A percentile compares a stretch with the other conserved stretches of the same genome.
These are phyloP conservation scores for Populus tremula DNA, from an alignment of 345 rosid species.

Conservation along the genomic window DNA sequence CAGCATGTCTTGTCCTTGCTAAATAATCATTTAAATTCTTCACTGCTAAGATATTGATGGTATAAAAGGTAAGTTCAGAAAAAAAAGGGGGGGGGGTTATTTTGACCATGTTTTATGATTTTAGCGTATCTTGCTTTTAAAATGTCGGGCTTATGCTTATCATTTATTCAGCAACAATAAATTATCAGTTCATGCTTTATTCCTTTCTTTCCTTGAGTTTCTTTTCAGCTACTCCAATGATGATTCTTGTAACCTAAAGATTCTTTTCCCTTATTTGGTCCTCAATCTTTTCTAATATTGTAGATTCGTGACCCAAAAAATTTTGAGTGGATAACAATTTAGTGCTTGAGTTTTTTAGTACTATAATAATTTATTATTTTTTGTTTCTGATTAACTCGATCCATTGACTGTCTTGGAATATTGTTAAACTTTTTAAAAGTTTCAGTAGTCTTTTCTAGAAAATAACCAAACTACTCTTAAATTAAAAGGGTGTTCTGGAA, in stretches of 20 bases:
- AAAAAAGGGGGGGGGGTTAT: background rate
- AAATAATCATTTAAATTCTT: too few species aligned
- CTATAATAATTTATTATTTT: background rate
- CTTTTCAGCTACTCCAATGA: conserved; percentile 13
- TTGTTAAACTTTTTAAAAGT: too few species aligned
- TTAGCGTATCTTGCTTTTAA: conserved; percentile 6
- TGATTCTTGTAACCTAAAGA: conserved; percentile 14
- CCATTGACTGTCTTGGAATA: too few species aligned
- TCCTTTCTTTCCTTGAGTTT: background rate
- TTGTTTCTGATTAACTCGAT: background rate
- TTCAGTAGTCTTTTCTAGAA: too few species aligned
- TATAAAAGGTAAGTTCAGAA: background rate
- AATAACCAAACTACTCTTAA: too few species aligned
- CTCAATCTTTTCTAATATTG: background rate
- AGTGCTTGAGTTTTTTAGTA: background rate
- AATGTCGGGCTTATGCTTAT: conserved; percentile 40
- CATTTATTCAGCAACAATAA: conserved; percentile 24
- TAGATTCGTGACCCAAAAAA: background rate
- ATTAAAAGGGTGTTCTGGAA: too few species aligned
- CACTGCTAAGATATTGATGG: too few species aligned
- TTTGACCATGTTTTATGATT: too few species aligned
- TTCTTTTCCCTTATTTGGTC: conserved; percentile 1
- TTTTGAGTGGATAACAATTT: too few species aligned
- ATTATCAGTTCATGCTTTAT: conserved; percentile 1
- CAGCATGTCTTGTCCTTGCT: too few species aligned